These are phyloP conservation scores for Aspergillus bridgeri DNA, from an alignment of 495 filamentous ascomycete genomes.

Conservation along the genomic window DNA sequence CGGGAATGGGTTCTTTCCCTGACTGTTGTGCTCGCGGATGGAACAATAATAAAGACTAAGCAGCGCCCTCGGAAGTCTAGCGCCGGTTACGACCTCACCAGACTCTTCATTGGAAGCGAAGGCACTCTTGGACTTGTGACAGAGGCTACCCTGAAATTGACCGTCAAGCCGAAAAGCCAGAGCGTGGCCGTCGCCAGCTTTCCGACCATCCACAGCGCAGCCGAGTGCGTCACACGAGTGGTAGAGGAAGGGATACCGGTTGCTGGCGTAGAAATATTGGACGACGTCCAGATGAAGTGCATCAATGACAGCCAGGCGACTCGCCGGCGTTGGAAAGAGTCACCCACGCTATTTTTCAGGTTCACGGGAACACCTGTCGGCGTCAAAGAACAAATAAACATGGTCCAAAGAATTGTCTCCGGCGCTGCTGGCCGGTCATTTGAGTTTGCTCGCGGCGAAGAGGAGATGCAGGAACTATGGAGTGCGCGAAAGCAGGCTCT, in stretches of 20 bases:
- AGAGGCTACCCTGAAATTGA: constrained; percentile 61
- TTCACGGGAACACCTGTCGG: constrained; percentile 57
- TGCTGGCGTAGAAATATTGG: constrained; percentile 61
- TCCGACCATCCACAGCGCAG: constrained; percentile 51
- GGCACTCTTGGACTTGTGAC: constrained; percentile 64
- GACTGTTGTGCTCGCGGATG: constrained; percentile 64
- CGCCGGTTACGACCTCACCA: constrained; percentile 63
- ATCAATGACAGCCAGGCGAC: constrained; percentile 59
- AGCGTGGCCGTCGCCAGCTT: constrained; percentile 64
- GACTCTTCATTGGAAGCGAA: constrained; percentile 61
- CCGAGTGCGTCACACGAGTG: constrained; percentile 56
- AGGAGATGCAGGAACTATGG: constrained; percentile 59
- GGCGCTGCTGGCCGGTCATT: constrained; percentile 48
- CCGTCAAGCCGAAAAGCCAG: constrained; percentile 58
- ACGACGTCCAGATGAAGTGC: constrained; percentile 64
- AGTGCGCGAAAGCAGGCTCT: constrained; percentile 58
- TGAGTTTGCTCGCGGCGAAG: constrained; percentile 55
- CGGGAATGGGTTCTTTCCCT: constrained; percentile 64
- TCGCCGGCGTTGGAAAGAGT: constrained; percentile 54
- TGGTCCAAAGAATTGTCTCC: constrained; percentile 55
- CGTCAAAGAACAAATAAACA: constrained; percentile 58
- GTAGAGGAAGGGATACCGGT: constrained; percentile 61
- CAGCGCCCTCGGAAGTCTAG: constrained; percentile 64
- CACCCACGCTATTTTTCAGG: constrained; percentile 64
- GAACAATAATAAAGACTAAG: constrained; percentile 61